phyloP scores from a whole-genome alignment of 2,329 filamentous ascomycete genomes.

The Hypoxylon sp. region DNA sequence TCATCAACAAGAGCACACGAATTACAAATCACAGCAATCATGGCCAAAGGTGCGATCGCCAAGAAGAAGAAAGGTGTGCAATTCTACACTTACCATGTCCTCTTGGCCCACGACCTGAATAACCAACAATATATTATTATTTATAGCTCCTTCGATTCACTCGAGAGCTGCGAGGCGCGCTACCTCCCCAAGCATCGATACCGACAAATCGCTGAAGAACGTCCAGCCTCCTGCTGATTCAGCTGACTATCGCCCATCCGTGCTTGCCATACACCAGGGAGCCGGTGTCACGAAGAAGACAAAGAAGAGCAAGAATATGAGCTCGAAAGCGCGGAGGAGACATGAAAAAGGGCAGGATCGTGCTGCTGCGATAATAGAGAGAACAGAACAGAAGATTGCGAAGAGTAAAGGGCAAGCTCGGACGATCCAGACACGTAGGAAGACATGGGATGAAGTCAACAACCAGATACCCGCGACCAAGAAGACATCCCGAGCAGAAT shows the following conservation, averaged over 20 bases:
- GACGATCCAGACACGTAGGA: conserved; percentile 64
- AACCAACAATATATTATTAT: conserved; percentile 28
- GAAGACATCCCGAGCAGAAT: conserved; percentile 32
- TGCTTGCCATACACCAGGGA: conserved; percentile 76
- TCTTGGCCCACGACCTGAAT: conserved; percentile 13
- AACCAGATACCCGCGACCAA: conserved; percentile 52
- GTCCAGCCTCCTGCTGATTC: conserved; percentile 66
- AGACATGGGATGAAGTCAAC: conserved; percentile 73
- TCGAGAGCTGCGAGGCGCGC: conserved; percentile 83
- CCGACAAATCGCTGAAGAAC: conserved; percentile 79
- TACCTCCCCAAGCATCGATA: conserved; percentile 77
- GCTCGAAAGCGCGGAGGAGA: conserved; percentile 68
- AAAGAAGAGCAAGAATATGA: conserved; percentile 71
- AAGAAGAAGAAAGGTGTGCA: conserved; percentile 54
- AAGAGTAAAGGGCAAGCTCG: conserved; percentile 67
- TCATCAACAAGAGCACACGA: background rate
- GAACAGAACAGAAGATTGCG: conserved; percentile 69
- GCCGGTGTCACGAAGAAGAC: conserved; percentile 78
- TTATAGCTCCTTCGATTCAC: conserved; percentile 73
- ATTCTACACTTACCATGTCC: background rate
- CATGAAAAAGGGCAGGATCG: conserved; percentile 71
- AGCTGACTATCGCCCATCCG: conserved; percentile 70
- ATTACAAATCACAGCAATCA: conserved; percentile 36
- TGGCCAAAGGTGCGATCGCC: conserved; percentile 56
- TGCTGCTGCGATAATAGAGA: conserved; percentile 72